These are phyloP conservation scores for Nannochloris sp. DNA, from an alignment of 139 green algal species.

Conservation along the genomic window DNA sequence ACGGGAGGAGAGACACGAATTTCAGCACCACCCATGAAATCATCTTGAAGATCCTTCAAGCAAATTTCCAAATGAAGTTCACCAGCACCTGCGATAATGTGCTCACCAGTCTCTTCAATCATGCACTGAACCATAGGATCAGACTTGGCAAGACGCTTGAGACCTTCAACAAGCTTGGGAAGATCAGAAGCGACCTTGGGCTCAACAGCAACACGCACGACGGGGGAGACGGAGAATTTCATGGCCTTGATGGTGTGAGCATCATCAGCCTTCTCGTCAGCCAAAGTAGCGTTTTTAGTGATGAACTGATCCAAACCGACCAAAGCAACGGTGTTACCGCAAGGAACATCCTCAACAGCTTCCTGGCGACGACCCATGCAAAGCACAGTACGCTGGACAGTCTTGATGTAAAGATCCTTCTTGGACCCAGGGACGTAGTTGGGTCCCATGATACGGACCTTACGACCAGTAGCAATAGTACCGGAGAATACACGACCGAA, in stretches of 20 bases:
- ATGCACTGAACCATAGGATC: conserved; percentile 98
- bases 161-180: conserved; percentile 97
- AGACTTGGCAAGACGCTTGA: conserved; percentile 96
- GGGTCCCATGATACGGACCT: conserved; percentile 98
- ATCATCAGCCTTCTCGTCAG: conserved; percentile 76
- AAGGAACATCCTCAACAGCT: conserved; percentile 96
- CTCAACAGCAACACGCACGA: conserved; percentile 88
- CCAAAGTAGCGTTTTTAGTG: conserved; percentile 96
- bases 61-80: conserved; percentile 99
- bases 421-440: conserved; percentile 97
- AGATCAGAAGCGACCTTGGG: conserved; percentile 94
- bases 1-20: conserved; percentile 95
- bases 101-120: conserved; percentile 99
- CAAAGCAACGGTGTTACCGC: conserved; percentile 95
- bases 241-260: conserved; percentile 97
- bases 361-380: conserved; percentile 98
- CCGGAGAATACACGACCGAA: conserved; percentile 97
- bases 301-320: conserved; percentile 99
- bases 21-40: conserved; percentile 98
- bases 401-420: conserved; percentile 99
- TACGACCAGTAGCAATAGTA: conserved; percentile 75
- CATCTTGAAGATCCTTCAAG: conserved; percentile 98
- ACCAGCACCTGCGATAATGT: conserved; percentile 95
- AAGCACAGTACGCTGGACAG: conserved; percentile 97
- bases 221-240: conserved; percentile 98